These are phyloP conservation scores for Candida alai DNA, from an alignment of 805 yeast species.

Conservation along the genomic window DNA sequence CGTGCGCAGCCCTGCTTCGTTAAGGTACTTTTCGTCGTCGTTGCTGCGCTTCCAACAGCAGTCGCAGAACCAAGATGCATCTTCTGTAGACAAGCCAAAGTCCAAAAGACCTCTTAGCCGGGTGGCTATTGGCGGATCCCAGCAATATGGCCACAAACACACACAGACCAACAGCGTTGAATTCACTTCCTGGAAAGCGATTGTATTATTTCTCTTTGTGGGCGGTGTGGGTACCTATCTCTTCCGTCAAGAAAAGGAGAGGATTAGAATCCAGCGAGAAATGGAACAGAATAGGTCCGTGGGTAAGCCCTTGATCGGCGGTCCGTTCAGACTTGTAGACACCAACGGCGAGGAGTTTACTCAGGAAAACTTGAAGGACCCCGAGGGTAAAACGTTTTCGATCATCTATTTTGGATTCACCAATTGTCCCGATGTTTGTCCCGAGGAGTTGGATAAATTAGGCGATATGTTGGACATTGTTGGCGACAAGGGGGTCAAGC, in stretches of 20 bases:
- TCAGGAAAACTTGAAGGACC: constrained; percentile 65
- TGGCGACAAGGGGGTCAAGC: constrained; percentile 50
- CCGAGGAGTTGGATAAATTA: constrained; percentile 92
- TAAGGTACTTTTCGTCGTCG: no score
- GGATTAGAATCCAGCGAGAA: constrained; percentile 67
- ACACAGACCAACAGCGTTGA: constrained; percentile 50
- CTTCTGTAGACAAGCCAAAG: background rate
- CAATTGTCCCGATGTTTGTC: constrained; percentile 97
- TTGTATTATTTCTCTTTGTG: constrained; percentile 56
- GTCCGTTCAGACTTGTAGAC: constrained; percentile 75
- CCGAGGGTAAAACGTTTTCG: constrained; percentile 54
- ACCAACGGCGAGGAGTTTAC: constrained; percentile 71
- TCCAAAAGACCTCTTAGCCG: constrained; percentile 67
- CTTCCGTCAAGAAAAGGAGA: constrained; percentile 73
- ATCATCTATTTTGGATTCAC: constrained; percentile 94
- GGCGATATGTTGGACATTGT: constrained; percentile 67
- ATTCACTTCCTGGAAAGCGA: constrained; percentile 83
- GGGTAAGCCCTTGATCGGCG: constrained; percentile 93
- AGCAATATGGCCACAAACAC: constrained; percentile 29
- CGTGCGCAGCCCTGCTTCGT: no score
- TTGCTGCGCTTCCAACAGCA: no score
- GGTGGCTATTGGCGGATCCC: constrained; percentile 68
- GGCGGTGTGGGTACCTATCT: constrained; percentile 72
- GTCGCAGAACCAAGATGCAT: no score
- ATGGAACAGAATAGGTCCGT: constrained; percentile 83